phyloP scores from a whole-genome alignment of 1,139 yeast species.

The Blastobotrys malaysiensis region DNA sequence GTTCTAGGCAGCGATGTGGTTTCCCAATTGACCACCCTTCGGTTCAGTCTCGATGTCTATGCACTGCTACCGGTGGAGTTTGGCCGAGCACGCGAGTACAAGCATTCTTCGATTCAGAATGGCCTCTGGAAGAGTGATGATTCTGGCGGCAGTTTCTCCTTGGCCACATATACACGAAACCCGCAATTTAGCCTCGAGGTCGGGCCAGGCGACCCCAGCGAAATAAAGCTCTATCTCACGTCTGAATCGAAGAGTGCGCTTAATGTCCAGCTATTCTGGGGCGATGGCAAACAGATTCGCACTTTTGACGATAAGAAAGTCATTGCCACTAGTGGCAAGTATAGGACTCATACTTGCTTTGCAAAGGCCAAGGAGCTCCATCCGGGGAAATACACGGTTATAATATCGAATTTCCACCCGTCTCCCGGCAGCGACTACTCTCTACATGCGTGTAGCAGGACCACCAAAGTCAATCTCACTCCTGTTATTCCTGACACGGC shows the following conservation, averaged over 20 bases:
- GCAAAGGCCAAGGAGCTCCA: slow-evolving; percentile 36
- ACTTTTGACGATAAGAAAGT: slow-evolving; percentile 31
- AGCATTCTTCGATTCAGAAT: slow-evolving; percentile 8
- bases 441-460: slow-evolving; percentile 13
- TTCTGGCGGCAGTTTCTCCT: slow-evolving; percentile 56
- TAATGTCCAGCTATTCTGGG: slow-evolving; percentile 32
- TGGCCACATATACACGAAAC: slow-evolving; percentile 48
- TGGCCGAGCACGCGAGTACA: slow-evolving; percentile 32
- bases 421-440: slow-evolving; percentile 22
- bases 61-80: slow-evolving; percentile 29
- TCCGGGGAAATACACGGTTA: slow-evolving; percentile 33
- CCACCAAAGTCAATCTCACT: slow-evolving; percentile 17
- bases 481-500: slow-evolving; percentile 21
- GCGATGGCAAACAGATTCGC: slow-evolving; percentile 24
- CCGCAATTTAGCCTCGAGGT: slow-evolving; percentile 52
- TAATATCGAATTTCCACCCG: slow-evolving; percentile 35
- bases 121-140: slow-evolving; percentile 48
- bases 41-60: slow-evolving; percentile 39
- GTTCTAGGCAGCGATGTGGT: slow-evolving; percentile 23
- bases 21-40: slow-evolving; percentile 30
- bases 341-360: slow-evolving; percentile 28
- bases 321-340: slow-evolving; percentile 34
- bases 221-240: slow-evolving; percentile 24
- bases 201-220: slow-evolving; percentile 12
- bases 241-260: slow-evolving; percentile 34